Evolutionary conservation across 225 moss, liverwort and hornwort species (phyloP).

Genomic region (Polytrichum formosum): DNA sequence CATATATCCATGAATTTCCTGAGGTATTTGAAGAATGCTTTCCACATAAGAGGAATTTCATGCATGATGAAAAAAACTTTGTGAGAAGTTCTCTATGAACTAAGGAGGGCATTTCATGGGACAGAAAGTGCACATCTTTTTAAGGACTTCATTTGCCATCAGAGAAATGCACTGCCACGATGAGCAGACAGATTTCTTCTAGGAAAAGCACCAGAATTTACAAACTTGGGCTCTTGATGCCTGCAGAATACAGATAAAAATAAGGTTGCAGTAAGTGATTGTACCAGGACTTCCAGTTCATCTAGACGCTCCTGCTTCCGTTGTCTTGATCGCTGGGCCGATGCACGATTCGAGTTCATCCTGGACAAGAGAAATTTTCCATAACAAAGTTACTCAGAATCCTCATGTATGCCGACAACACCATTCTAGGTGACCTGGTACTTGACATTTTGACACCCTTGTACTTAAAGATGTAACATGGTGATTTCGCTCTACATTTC

Average conservation of each 20-base stretch:
- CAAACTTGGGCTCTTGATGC: not conserved
- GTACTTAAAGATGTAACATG: not conserved
- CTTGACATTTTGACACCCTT: conserved; percentile 2
- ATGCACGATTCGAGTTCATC: conserved; percentile 60
- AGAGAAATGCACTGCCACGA: too few species aligned
- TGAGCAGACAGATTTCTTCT: too few species aligned
- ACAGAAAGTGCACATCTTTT: too few species aligned
- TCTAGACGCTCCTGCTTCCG: conserved; percentile 58
- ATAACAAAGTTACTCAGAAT: conserved; percentile 8
- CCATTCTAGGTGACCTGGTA: not conserved
- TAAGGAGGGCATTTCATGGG: too few species aligned
- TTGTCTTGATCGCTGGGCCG: conserved; percentile 54
- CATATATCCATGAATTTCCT: not conserved
- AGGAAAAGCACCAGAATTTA: not conserved
- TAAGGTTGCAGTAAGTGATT: not conserved
- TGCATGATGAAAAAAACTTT: not conserved
- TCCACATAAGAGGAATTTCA: not conserved
- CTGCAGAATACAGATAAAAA: not conserved
- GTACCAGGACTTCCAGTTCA: conserved; percentile 57
- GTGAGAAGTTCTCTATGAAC: too few species aligned
- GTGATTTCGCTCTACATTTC: not conserved
- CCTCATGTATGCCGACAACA: not conserved
- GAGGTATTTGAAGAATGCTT: not conserved
- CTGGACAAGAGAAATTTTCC: conserved; percentile 24
- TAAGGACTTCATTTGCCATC: too few species aligned